Base-by-base conservation (phyloP, 2,329 filamentous ascomycete species). In the Amauroascus niger region DNA sequence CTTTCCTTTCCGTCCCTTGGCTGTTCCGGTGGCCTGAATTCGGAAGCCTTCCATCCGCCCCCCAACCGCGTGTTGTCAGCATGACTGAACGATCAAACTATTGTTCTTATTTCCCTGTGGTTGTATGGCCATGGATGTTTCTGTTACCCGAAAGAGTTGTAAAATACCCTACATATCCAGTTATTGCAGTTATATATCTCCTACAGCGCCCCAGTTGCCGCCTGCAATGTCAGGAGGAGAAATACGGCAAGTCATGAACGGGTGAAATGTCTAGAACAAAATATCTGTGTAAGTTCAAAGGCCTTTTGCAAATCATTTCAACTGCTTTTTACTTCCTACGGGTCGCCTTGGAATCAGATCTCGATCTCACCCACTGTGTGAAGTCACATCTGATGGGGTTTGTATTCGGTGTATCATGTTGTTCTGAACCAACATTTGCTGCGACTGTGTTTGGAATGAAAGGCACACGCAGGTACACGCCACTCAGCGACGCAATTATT, bases 391-490 rank as follows among this genome's bases (percentile, higher is more conserved):
- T 5, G 26, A 30, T 30, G 26, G 26, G 9, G 13, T 43, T 11
- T 14, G 6, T 20, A 26, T 24, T 43, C 5, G 5, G 9, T 43
- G 40, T 9, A 24, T 22, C 13, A n/a, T 33, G 44, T 13, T n/a
- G 44, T 46, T 30, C n/a, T 40, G 47, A 26, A 13, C 47, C 33
- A 40, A 18, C 47, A 48, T 33, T 22, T n/a, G 22, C 22, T 20
- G 14, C 33, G 4, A 16, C 13, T 35, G 37, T 28, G 11, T n/a
- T 46, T 28, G 28, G 7, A 11, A 47, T n/a, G n/a, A 8, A 33
- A 30, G 9, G 8, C 8, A 16, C 14, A 48, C 45, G 45, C 45
- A 48, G 45, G 45, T 16, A 48, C 45, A 48, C 45, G 30, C 45
- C 45, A 48, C 28, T 37, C 28, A 45, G 22, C 6, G 40, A 45